Evolutionary conservation across 202 grass and related monocot species (phyloP).

Genomic region (Bolboschoenoplectus hybrid): DNA sequence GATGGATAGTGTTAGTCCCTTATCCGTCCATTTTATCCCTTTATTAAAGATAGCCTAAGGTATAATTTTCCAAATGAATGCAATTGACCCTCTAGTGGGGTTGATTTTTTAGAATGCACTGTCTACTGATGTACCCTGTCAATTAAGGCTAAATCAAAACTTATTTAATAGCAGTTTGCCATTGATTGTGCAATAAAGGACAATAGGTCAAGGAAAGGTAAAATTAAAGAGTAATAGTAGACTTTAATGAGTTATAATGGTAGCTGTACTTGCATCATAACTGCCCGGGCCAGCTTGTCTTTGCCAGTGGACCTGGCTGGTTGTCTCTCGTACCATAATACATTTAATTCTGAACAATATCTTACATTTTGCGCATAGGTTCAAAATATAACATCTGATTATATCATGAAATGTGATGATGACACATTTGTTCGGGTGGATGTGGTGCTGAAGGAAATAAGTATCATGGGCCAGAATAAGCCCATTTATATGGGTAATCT

Average conservation of each 20-base stretch:
- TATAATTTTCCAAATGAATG: neutral
- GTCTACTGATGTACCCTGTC: neutral
- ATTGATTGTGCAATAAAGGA: neutral
- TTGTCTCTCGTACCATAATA: neutral
- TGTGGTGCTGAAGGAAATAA: slow-evolving; percentile 66
- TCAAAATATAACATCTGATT: slow-evolving; percentile 62
- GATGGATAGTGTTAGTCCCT: neutral
- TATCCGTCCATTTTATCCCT: neutral
- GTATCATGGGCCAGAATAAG: slow-evolving; percentile 50
- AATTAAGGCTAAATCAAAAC: neutral
- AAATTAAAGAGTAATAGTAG: neutral
- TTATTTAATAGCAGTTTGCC: neutral
- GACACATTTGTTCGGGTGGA: slow-evolving; percentile 88
- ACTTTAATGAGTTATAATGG: neutral
- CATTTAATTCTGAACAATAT: slow-evolving; percentile 21
- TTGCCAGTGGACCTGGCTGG: neutral
- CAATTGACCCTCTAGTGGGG: neutral
- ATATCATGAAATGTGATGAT: slow-evolving; percentile 95
- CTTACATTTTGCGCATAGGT: slow-evolving; percentile 48
- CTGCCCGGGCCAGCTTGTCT: neutral
- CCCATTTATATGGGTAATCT: slow-evolving; percentile 87
- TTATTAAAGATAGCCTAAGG: neutral
- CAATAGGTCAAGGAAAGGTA: neutral
- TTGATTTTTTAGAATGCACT: neutral
- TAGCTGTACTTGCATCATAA: neutral